Evolutionary conservation across 257 asterid species (phyloP).

Genomic region (Nicotiana undulata): DNA sequence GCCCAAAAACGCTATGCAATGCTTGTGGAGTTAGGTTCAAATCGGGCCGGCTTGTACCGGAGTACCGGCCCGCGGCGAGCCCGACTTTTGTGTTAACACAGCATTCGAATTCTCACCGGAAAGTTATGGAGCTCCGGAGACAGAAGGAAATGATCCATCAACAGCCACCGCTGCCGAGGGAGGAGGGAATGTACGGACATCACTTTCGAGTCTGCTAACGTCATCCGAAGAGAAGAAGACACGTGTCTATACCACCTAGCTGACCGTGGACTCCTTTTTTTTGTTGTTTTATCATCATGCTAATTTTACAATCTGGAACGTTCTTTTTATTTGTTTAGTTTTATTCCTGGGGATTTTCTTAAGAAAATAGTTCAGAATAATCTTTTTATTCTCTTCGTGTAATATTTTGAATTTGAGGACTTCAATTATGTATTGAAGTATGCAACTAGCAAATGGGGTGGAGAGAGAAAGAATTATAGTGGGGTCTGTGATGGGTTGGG

Average conservation of each 20-base stretch:
- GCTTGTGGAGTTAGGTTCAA: conserved; percentile 83
- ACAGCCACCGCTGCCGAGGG: conserved; percentile 30
- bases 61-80: conserved; percentile 81
- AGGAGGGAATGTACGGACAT: conserved; percentile 38
- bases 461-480: background rate
- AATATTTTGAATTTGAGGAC: background rate
- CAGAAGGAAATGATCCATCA: conserved; percentile 54
- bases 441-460: background rate
- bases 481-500: background rate
- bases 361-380: background rate
- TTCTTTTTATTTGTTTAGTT: background rate
- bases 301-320: background rate
- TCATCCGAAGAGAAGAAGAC: background rate
- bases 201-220: conserved; percentile 46
- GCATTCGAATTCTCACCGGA: conserved; percentile 83
- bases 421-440: background rate
- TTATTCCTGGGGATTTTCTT: background rate
- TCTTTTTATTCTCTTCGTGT: background rate
- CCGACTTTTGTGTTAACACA: conserved; percentile 80
- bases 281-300: background rate
- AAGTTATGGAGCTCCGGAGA: conserved; percentile 64
- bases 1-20: conserved; percentile 76
- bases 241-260: background rate
- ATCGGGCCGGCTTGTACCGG: conserved; percentile 74
- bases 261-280: background rate